A percentile compares a stretch with the other conserved stretches of the same genome.
These are phyloP conservation scores for Tieghemiomyces parasiticus DNA, from an alignment of 192 early-diverging fungal species.

Conservation along the genomic window DNA sequence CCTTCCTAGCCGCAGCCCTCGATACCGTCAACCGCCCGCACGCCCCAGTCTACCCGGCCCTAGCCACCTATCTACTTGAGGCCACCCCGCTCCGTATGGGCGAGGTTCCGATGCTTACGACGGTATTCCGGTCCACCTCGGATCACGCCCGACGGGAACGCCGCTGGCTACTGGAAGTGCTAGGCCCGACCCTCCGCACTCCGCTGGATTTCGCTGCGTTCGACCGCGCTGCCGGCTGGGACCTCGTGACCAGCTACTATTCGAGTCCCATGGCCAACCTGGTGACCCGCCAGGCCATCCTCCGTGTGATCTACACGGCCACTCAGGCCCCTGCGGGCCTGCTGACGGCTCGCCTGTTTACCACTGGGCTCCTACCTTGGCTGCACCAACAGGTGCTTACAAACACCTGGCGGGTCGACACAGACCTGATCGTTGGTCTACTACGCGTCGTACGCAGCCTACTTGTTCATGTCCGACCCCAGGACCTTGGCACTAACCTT, in stretches of 20 bases:
- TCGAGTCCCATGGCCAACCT: not conserved
- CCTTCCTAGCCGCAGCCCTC: not conserved
- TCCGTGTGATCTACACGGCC: not conserved
- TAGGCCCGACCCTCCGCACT: not conserved
- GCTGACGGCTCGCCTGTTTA: not conserved
- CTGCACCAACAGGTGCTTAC: not conserved
- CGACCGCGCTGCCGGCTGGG: not conserved
- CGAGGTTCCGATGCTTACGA: not conserved
- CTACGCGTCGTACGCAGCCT: not conserved
- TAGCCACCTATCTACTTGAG: not conserved
- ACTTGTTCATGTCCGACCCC: too few relatives aligned
- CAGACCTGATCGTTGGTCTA: not conserved
- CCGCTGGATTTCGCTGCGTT: not conserved
- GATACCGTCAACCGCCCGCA: not conserved
- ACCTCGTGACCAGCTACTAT: not conserved
- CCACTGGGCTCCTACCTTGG: not conserved
- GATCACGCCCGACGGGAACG: not conserved
- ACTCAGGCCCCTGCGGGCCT: not conserved
- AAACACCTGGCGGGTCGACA: not conserved
- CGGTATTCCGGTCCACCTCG: not conserved
- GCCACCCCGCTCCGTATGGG: not conserved
- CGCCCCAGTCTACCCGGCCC: not conserved
- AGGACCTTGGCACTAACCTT: too few relatives aligned
- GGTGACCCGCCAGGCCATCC: not conserved
- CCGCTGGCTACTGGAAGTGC: not conserved